Percentiles rank a stretch among this genome's conserved stretches.
These are phyloP conservation scores for Piloderma croceum DNA, from an alignment of 768 basidiomycete species.

Conservation along the genomic window DNA sequence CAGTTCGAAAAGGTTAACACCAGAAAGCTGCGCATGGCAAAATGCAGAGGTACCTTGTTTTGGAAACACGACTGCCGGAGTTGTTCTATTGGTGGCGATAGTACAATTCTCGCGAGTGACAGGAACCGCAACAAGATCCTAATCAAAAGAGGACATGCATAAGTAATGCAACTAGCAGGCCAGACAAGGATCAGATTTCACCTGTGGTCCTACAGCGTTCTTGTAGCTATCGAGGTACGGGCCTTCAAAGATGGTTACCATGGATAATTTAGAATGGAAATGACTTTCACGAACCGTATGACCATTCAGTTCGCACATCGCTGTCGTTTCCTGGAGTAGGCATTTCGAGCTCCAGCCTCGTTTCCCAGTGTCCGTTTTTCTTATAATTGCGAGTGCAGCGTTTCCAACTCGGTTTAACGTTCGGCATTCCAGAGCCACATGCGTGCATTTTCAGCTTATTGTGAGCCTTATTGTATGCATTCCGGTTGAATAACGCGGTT, in stretches of 20 bases:
- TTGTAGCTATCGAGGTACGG: too few relatives aligned
- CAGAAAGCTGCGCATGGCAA: too few relatives aligned
- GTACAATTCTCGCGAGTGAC: background rate
- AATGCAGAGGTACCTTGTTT: too few relatives aligned
- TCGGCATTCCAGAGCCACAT: too few relatives aligned
- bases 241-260: too few relatives aligned
- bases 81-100: too few relatives aligned
- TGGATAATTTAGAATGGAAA: too few relatives aligned
- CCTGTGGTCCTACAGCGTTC: slow-evolving; percentile 4
- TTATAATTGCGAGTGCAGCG: slow-evolving; percentile 19
- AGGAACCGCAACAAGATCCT: background rate
- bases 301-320: slow-evolving; percentile 4
- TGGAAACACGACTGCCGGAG: too few relatives aligned
- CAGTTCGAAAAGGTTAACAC: too few relatives aligned
- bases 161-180: background rate
- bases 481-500: slow-evolving; percentile 24
- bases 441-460: slow-evolving; percentile 16
- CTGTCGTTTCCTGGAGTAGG: slow-evolving; percentile 2
- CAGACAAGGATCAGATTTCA: background rate
- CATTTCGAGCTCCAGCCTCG: slow-evolving; percentile 20
- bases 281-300: slow-evolving; percentile 8
- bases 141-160: background rate
- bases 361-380: slow-evolving; percentile 27
- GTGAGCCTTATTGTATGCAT: slow-evolving; percentile 24
- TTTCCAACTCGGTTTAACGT: too few relatives aligned